Evolutionary conservation across 768 basidiomycete genomes (phyloP), one percentile per base, ranked within the genome.

Genomic region (Phlebiopsis gigantea): DNA sequence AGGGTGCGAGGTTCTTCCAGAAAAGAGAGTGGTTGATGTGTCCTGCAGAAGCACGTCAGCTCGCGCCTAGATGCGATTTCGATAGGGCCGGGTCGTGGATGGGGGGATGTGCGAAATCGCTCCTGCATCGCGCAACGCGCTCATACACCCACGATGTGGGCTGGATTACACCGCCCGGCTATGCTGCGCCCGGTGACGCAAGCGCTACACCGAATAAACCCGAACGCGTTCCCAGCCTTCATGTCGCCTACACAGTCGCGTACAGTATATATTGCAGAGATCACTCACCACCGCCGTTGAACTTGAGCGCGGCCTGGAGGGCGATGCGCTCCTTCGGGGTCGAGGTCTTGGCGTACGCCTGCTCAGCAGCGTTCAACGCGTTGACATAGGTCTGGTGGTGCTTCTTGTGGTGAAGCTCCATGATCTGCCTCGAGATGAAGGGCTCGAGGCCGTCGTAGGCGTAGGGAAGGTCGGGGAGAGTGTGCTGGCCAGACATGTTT

Each of bases 341-440:
- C 2, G 73, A 62, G 0, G 88, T 76, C 63, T 82, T 82, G 46
- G 83, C 77, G 68, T 93, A 91, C 0, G 80, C 78, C 59, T 79
- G 75, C 74, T 96, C 93, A 17, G 93, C 94, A 30, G 89, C 84
- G 74, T 96, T 98, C 70, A 98, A 82, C 1, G 87, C 88, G 65
- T 84, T 95, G 54, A 96, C 91, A 66, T 97, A 97, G 53, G 92
- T 87, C 78, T 94, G 92, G 68, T 98, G 94, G 69, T 98, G 94
- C 79, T 94, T 95, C 61, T 78, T 83, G 78, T 98, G 94, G 74
- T 98, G 94, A 50, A 96, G 88, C 56, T 76, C 81, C 94, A 96
- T 98, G 75, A 97, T 98, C 75, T 95, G 82, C 69, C 78, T 68
- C 31, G 84, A 89, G 76, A 98, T 96, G 76, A 84, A 86, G n/a